These are phyloP conservation scores for Pyricularia sp. DNA, from an alignment of 2,329 filamentous ascomycete genomes.

Conservation along the genomic window DNA sequence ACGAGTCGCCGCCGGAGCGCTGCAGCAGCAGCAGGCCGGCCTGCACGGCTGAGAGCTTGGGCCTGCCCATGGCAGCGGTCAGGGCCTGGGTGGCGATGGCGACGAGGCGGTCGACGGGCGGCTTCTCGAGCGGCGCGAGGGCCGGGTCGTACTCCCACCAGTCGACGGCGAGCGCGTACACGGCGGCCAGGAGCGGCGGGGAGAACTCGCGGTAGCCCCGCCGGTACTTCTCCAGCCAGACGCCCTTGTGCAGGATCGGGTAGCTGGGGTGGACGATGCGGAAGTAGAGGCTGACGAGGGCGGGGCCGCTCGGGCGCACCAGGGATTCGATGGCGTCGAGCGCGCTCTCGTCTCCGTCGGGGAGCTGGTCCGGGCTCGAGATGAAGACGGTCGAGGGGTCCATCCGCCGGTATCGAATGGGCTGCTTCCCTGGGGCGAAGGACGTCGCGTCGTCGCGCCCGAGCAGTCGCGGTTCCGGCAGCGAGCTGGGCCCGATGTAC, in stretches of 20 bases:
- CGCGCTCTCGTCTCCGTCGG: constrained; percentile 6
- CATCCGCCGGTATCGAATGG: constrained; percentile 16
- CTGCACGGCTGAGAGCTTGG: constrained; percentile 74
- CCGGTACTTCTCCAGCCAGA: constrained; percentile 72
- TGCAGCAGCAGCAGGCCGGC: constrained; percentile 68
- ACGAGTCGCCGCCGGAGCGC: constrained; percentile 67
- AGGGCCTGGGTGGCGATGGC: constrained; percentile 48
- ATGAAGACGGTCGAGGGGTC: constrained; percentile 14
- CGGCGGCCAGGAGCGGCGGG: constrained; percentile 65
- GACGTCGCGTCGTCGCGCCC: constrained; percentile 8
- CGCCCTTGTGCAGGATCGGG: constrained; percentile 71
- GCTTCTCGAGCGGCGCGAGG: constrained; percentile 53
- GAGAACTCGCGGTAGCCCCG: constrained; percentile 65
- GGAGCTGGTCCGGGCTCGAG: constrained; percentile 15
- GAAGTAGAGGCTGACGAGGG: constrained; percentile 74
- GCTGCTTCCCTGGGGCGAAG: neutral
- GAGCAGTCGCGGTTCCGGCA: constrained; percentile 16
- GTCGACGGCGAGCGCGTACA: constrained; percentile 79
- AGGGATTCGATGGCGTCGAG: constrained; percentile 22
- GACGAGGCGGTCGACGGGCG: constrained; percentile 63
- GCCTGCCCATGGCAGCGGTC: constrained; percentile 67
- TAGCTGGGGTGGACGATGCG: constrained; percentile 71
- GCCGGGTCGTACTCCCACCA: constrained; percentile 74
- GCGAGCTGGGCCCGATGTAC: constrained; percentile 44
- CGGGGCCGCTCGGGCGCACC: constrained; percentile 67